Evolutionary conservation across 768 basidiomycete species (phyloP), one percentile per base, ranked within the genome.

Genomic region (Boletus rubescentipes): DNA sequence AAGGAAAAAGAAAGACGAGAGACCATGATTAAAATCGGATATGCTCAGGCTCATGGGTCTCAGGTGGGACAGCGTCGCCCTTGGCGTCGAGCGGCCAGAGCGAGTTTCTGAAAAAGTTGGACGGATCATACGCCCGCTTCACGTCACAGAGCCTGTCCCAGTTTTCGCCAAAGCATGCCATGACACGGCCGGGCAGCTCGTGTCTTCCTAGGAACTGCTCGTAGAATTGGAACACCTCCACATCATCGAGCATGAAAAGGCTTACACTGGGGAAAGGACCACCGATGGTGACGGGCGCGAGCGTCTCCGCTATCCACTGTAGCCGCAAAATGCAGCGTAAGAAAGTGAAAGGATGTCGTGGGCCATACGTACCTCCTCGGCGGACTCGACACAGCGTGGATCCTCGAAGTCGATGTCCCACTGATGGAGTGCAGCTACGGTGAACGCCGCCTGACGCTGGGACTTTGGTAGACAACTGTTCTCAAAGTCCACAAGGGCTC

Each of bases 381-480:
- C 93, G 38, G 91, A 86, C 47, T 78, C 77, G 41, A 92, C 77
- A 58, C 93, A 96, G n/a, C 83, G 76, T 40, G 85, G 82, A 64
- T 96, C 93, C 57, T 88, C 82, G 39, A 88, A 73, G 30, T 86
- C 81, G 73, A 93, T 86, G 56, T 91, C 88, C 93, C 93, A 96
- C 66, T 96, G 93, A 68, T 95, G 93, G 23, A 95, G 76, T 16
- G 93, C 93, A 3, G 91, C 89, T 49, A 96, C 84, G 3, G 89
- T 93, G 72, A 93, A 96, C 9, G 80, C 68, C 1, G 90, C 87
- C 67, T 92, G 80, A 44, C 93, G 85, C 63, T 92, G 89, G 11
- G 80, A 77, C 66, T 85, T 85, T 4, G 92, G 91, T 14, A 93
- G 70, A 60, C 89, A 91, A 12, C 77, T 85, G 58, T 86, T 78